phyloP scores from a whole-genome alignment of 192 early-diverging fungal species.

The Mortierella hygrophila region DNA sequence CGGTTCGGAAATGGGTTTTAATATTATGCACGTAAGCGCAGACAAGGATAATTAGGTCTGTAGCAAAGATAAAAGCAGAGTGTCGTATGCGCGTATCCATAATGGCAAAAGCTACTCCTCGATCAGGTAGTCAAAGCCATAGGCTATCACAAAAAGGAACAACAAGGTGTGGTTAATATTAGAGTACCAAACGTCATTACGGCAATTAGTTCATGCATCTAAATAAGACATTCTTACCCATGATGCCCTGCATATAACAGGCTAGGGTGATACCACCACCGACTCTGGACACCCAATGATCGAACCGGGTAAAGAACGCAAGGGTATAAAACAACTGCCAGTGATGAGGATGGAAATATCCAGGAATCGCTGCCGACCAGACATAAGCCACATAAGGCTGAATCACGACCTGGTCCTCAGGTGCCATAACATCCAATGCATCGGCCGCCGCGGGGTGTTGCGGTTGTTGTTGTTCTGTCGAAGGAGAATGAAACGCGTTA shows the following conservation, averaged over 20 bases:
- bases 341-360: slow-evolving; percentile 79
- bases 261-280: slow-evolving; percentile 79
- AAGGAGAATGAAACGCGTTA: slow-evolving; percentile 19
- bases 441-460: not conserved
- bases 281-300: slow-evolving; percentile 73
- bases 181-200: too few relatives aligned
- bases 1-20: not conserved
- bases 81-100: not conserved
- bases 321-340: slow-evolving; percentile 89
- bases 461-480: slow-evolving; percentile 2
- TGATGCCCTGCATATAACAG: slow-evolving; percentile 79
- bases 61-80: not conserved
- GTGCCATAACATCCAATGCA: not conserved
- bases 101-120: slow-evolving; percentile 40
- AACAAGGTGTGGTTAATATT: not conserved
- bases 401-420: slow-evolving; percentile 7
- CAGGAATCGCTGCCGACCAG: slow-evolving; percentile 35
- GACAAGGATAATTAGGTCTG: not conserved
- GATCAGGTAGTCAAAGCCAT: slow-evolving; percentile 69
- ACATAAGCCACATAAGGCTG: slow-evolving; percentile 39
- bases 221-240: slow-evolving; percentile 36
- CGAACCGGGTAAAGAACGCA: slow-evolving; percentile 85
- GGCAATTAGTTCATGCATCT: not conserved
- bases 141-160: slow-evolving; percentile 41
- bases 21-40: not conserved